Evolutionary conservation across 805 yeast species (phyloP), one percentile per base, ranked within the genome.

Genomic region (Myxozyma kluyveri): DNA sequence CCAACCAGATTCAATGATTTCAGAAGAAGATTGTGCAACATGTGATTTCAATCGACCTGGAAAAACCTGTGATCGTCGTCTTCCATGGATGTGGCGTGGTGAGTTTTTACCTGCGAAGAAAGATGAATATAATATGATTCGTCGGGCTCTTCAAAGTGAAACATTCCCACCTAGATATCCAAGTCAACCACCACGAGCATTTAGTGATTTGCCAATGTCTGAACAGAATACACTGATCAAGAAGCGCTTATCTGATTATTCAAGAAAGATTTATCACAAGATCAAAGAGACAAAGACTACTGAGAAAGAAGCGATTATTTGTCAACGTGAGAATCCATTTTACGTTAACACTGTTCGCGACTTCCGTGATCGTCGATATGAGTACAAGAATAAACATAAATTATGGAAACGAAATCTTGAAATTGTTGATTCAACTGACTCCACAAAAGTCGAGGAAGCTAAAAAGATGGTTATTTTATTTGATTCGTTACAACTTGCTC

Each of bases 61-160:
- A 3, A 93, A 93, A 65, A 78, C 76, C 9, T 93, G 99, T 73
- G 99, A 91, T 63, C 75, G 99, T 65, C 74, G 91, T 49, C 70
- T 93, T 49, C 86, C 90, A 0, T 93, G 99, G 99, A 78, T 96
- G 4, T 93, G 99, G 98, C 82, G 99, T 73, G 99, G 98, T 47
- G 99, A 93, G 63, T 95, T 76, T 63, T 86, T 76, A 59, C 98
- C 99, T 0, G 88, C 97, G 0, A 84, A 87, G 66, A 82, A 81
- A 79, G 89, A 85, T 64, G 99, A 93, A 64, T 91, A 93, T 66
- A 79, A 83, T 52, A 86, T 89, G 95, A 82, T 93, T 37, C 87
- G 86, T 65, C 76, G 91, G 64, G 85, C 96, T 0, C 69, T 91
- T 36, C 86, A 84, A 57, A 80, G 78, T 60, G 98, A 91, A 66